Percentiles rank a stretch among this genome's conserved stretches.
Conservation (phyloP, 1,284 basidiomycete genomes). For the Apiotrichum brassicae region DNA sequence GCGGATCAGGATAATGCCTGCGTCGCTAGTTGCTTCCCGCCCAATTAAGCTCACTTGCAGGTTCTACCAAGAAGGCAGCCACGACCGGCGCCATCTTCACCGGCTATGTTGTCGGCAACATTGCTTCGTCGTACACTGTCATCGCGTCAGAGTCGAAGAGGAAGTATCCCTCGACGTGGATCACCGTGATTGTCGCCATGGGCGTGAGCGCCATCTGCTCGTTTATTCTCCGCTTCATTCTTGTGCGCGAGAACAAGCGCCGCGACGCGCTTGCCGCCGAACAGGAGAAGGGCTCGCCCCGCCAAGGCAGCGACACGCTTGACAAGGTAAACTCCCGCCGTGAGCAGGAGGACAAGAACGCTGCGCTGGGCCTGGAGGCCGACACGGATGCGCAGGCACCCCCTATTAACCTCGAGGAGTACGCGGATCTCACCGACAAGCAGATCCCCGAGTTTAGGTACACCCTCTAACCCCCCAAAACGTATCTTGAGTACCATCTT, state of each 20-base stretch:
- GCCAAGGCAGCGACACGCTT: not conserved
- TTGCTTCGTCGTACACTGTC: slow-evolving; percentile 44
- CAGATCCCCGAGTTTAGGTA: slow-evolving; percentile 35
- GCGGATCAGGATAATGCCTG: slow-evolving; percentile 50
- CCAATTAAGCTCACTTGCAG: slow-evolving; percentile 1
- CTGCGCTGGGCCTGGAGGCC: not conserved
- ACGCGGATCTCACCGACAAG: slow-evolving; percentile 33
- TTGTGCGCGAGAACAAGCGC: slow-evolving; percentile 39
- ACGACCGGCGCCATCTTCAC: slow-evolving; percentile 46
- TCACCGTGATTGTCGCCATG: slow-evolving; percentile 48
- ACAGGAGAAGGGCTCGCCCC: no score
- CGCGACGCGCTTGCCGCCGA: slow-evolving; percentile 17
- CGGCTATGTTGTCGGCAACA: slow-evolving; percentile 47
- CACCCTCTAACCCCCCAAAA: slow-evolving; percentile 18
- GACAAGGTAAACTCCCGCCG: not conserved
- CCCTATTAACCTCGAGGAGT: slow-evolving; percentile 10
- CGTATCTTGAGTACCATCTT: no score
- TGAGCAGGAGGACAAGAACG: slow-evolving; percentile 5
- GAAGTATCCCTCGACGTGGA: slow-evolving; percentile 51
- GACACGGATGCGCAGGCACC: not conserved
- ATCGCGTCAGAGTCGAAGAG: slow-evolving; percentile 33
- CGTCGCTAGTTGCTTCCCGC: slow-evolving; percentile 46
- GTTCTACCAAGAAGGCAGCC: slow-evolving; percentile 50
- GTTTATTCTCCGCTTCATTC: slow-evolving; percentile 37
- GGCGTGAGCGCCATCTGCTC: slow-evolving; percentile 30